phyloP scores from a whole-genome alignment of 2,329 filamentous ascomycete genomes.

The Elsinoe perseae region DNA sequence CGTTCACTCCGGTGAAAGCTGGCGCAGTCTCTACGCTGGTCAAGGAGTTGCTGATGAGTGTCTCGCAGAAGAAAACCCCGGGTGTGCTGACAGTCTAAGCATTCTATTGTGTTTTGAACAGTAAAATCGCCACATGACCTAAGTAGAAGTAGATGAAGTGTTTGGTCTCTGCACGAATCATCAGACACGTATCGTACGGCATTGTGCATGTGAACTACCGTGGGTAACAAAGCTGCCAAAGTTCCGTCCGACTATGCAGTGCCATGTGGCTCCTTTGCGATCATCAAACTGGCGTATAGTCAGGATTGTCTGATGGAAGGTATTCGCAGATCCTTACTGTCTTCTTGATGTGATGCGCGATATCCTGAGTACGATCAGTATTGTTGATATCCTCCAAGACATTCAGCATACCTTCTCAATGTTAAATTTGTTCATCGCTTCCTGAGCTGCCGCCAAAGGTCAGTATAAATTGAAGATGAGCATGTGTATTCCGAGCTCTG shows the following conservation, averaged over 20 bases:
- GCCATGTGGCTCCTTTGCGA: conserved; percentile 96
- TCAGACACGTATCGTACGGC: conserved; percentile 17
- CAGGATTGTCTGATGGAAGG: too few relatives aligned
- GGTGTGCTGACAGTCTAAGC: too few relatives aligned
- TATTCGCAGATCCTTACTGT: conserved; percentile 59
- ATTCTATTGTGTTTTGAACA: conserved; percentile 96
- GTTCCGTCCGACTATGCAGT: conserved; percentile 97
- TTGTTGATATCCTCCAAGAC: not conserved
- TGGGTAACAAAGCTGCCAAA: conserved; percentile 99
- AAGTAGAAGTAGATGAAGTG: conserved; percentile 99
- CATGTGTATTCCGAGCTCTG: not conserved
- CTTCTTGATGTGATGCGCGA: conserved; percentile 91
- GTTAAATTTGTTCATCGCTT: conserved; percentile 63
- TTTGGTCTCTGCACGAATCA: conserved; percentile 68
- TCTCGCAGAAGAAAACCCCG: too few relatives aligned
- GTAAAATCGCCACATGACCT: conserved; percentile 91
- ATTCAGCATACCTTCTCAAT: conserved; percentile 57
- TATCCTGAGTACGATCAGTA: conserved; percentile 55
- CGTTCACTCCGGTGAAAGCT: not conserved
- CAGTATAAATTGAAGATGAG: conserved; percentile 15
- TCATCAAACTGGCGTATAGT: conserved; percentile 72
- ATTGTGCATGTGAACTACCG: conserved; percentile 49
- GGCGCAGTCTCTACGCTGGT: not conserved
- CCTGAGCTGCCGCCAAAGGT: conserved; percentile 46
- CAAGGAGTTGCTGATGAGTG: not conserved